Conservation (phyloP, 1,284 basidiomycete species). For the Cutaneotrichosporon sp. region DNA sequence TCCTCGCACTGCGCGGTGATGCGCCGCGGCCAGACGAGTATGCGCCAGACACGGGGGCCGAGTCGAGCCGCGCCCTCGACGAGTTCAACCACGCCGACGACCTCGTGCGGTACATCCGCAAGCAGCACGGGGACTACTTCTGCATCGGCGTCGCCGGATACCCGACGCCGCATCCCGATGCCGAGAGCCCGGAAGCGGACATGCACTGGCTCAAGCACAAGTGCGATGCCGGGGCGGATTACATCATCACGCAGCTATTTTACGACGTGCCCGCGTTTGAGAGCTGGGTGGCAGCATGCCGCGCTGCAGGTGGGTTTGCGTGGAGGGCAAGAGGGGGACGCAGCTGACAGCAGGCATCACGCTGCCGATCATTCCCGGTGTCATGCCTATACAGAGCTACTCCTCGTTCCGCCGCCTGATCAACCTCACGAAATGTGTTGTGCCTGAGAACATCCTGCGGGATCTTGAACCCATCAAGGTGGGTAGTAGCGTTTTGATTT, state of each 20-base stretch:
- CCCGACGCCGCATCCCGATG: slow-evolving; percentile 84
- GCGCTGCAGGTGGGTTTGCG: slow-evolving; percentile 59
- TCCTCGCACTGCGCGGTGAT: slow-evolving; percentile 90
- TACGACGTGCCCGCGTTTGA: slow-evolving; percentile 88
- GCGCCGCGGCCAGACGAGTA: slow-evolving; percentile 89
- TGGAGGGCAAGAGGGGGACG: neutral
- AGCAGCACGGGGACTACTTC: slow-evolving; percentile 79
- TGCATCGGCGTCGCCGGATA: slow-evolving; percentile 73
- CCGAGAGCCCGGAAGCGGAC: slow-evolving; percentile 62
- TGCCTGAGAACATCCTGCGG: slow-evolving; percentile 66
- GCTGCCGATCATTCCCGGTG: slow-evolving; percentile 87
- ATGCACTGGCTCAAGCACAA: slow-evolving; percentile 76
- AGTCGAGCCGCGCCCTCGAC: slow-evolving; percentile 55
- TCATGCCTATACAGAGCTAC: slow-evolving; percentile 98
- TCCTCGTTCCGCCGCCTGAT: slow-evolving; percentile 85
- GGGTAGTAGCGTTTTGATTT: slow-evolving; percentile 36
- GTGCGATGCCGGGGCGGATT: slow-evolving; percentile 91
- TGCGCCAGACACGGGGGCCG: slow-evolving; percentile 78
- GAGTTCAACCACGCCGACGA: slow-evolving; percentile 85
- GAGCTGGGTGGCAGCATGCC: slow-evolving; percentile 66
- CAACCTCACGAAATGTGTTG: slow-evolving; percentile 76
- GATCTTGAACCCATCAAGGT: slow-evolving; percentile 76
- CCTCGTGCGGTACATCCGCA: slow-evolving; percentile 83
- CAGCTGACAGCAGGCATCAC: slow-evolving; percentile 61
- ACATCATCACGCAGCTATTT: slow-evolving; percentile 94